Evolutionary conservation across 768 basidiomycete species (phyloP), one percentile per base, ranked within the genome.

Genomic region (Cystobasidium ongulense): DNA sequence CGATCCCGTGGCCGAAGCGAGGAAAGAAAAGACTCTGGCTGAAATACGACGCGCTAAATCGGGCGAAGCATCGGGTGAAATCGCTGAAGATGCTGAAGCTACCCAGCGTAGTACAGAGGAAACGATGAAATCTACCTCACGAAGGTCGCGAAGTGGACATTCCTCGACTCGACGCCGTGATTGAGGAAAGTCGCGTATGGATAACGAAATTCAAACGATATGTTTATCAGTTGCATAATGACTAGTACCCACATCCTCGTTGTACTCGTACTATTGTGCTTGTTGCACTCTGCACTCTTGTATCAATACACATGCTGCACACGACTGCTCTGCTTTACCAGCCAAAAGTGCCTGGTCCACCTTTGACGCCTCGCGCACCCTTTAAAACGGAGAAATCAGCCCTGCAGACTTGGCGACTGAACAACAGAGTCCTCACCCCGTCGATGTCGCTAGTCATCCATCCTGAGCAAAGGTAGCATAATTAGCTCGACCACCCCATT

Each of bases 401-500:
- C n/a, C n/a, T n/a, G n/a, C n/a, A n/a, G n/a, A n/a, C n/a, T n/a
- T n/a, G n/a, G n/a, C n/a, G n/a, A n/a, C n/a, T n/a, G n/a, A n/a
- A n/a, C n/a, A n/a, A n/a, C n/a, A n/a, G n/a, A n/a, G 11, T n/a
- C 4, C 68, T 57, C 59, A 59, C 68, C 18, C 68, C 68, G 68
- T 71, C 68, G 43, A 71, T 71, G 36, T 71, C 68, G 25, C 68
- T 71, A 23, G 68, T 71, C 68, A 71, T 71, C 68, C 68, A 71
- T 7, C 68, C 68, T 71, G 33, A 36, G 63, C 41, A 15, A 2
- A 10, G 41, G 15, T 36, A 5, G 8, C 38, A 67, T 8, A 23
- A 41, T 52, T 39, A 53, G 41, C 17, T 50, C 46, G n/a, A 50
- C 18, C 39, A 41, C 8, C 7, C 18, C 39, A n/a, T n/a, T n/a